These are phyloP conservation scores for Fusarium sp. DNA, from an alignment of 2,329 filamentous ascomycete genomes.

Conservation along the genomic window DNA sequence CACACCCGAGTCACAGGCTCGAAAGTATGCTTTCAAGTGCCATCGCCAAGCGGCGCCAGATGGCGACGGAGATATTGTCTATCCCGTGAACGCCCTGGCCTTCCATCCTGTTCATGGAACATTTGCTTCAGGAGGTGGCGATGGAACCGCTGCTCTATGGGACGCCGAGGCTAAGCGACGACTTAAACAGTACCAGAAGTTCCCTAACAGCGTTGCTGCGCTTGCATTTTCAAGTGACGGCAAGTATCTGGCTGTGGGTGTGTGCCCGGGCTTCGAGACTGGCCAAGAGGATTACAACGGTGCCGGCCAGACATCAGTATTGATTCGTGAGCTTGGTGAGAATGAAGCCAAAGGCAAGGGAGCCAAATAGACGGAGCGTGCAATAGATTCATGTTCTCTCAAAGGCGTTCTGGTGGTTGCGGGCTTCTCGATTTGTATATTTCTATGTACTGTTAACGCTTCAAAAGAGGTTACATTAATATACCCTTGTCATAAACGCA, in stretches of 20 bases:
- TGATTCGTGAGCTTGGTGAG: slow-evolving; percentile 85
- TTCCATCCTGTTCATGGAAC: slow-evolving; percentile 88
- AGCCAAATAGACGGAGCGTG: slow-evolving; percentile 64
- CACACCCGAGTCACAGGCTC: slow-evolving; percentile 83
- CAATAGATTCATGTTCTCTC: slow-evolving; percentile 37
- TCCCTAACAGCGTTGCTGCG: slow-evolving; percentile 80
- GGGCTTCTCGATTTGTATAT: slow-evolving; percentile 44
- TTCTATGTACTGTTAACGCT: slow-evolving; percentile 36
- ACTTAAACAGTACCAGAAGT: slow-evolving; percentile 89
- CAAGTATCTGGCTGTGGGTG: slow-evolving; percentile 79
- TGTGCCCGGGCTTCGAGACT: slow-evolving; percentile 89
- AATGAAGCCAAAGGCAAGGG: slow-evolving; percentile 90
- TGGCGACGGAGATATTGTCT: slow-evolving; percentile 80
- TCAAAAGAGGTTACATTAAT: slow-evolving; percentile 45
- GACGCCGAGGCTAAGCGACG: slow-evolving; percentile 90
- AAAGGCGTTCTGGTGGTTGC: slow-evolving; percentile 50
- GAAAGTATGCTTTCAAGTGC: slow-evolving; percentile 99
- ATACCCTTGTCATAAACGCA: slow-evolving; percentile 48
- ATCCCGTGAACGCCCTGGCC: slow-evolving; percentile 88
- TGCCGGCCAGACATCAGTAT: slow-evolving; percentile 79
- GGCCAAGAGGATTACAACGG: slow-evolving; percentile 82
- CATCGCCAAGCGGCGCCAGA: slow-evolving; percentile 80
- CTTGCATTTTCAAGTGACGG: slow-evolving; percentile 83
- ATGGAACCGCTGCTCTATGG: slow-evolving; percentile 93
- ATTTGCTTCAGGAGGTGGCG: slow-evolving; percentile 89